Base-by-base conservation (phyloP, 345 rosid genomes). In the Xanthoceras sorbifolium region DNA sequence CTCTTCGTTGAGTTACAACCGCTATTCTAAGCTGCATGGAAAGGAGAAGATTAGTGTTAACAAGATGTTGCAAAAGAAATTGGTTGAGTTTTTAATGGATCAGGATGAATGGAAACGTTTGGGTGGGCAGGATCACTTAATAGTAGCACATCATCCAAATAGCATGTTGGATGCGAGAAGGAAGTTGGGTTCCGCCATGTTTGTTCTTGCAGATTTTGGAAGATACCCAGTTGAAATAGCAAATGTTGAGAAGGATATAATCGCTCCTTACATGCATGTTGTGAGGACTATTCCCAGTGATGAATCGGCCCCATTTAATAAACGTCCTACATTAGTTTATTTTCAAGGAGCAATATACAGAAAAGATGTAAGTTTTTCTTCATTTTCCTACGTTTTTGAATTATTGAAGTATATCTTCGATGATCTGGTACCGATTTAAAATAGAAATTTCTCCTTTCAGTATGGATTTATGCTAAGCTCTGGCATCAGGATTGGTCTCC, bases 191-290 rank as follows among this genome's bases (percentile, higher is more conserved):
- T 89, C 92, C 20, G 93, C 98, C 34, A 95, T 90, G 88, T 93
- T 93, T 85, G 86, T 93, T 83, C 94, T 95, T 46, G 93, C 97
- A 7, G 99, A 95, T 92, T 95, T 95, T 32, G 97, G 99, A 18
- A 91, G 98, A 75, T 95, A 95, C 77, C 84, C 94, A 9, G 75
- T 77, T 6, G 89, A 84, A 54, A 79, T 90, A 64, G 97, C 99
- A 69, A 95, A 91, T 82, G 72, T 88, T 67, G 84, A 80, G 73
- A 95, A 93, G 79, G 99, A 95, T 69, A 71, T 93, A 64, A 90
- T 93, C 54, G 97, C 97, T 54, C 97, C 98, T 73, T 95, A 95
- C 80, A 82, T 80, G 85, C 99, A 95, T 85, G 89, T 93, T 38
- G 92, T 95, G 44, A 87, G 82, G 83, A 88, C 92, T 68, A 66